phyloP scores from a whole-genome alignment of 1,284 basidiomycete species.

The Singerocomus rubriflavus region DNA sequence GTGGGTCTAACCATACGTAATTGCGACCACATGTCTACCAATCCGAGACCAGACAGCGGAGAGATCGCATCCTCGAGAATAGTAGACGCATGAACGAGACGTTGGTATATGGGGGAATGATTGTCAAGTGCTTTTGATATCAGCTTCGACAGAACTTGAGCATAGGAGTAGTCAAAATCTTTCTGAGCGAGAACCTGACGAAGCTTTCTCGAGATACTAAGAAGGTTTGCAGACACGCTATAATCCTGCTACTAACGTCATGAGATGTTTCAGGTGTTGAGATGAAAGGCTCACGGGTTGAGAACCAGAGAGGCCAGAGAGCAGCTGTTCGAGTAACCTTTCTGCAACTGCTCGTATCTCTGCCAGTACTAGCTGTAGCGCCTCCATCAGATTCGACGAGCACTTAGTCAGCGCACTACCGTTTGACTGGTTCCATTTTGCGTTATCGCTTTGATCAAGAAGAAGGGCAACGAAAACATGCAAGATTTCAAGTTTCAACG shows the following conservation, averaged over 20 bases:
- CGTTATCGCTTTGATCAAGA: conserved; percentile 21
- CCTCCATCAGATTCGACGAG: conserved; percentile 18
- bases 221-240: conserved; percentile 30
- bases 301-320: conserved; percentile 16
- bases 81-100: conserved; percentile 31
- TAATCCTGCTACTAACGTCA: conserved; percentile 16
- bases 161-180: conserved; percentile 48
- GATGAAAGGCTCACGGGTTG: conserved; percentile 13
- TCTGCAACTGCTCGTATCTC: conserved; percentile 22
- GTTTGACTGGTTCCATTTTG: not conserved
- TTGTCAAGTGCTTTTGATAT: conserved; percentile 39
- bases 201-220: conserved; percentile 38
- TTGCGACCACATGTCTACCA: conserved; percentile 54
- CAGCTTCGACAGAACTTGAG: conserved; percentile 42
- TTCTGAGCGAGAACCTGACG: conserved; percentile 25
- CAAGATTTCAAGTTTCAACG: conserved; percentile 31
- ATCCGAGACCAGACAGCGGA: conserved; percentile 52
- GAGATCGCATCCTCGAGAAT: conserved; percentile 43
- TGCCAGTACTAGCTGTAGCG: conserved; percentile 23
- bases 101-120: conserved; percentile 33
- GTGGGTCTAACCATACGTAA: conserved; percentile 30
- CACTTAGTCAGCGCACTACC: conserved; percentile 6
- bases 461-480: conserved; percentile 29
- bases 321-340: conserved; percentile 17
- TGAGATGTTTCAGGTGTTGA: not conserved